phyloP scores from a whole-genome alignment of 768 basidiomycete genomes.

The Clavulina sp. region DNA sequence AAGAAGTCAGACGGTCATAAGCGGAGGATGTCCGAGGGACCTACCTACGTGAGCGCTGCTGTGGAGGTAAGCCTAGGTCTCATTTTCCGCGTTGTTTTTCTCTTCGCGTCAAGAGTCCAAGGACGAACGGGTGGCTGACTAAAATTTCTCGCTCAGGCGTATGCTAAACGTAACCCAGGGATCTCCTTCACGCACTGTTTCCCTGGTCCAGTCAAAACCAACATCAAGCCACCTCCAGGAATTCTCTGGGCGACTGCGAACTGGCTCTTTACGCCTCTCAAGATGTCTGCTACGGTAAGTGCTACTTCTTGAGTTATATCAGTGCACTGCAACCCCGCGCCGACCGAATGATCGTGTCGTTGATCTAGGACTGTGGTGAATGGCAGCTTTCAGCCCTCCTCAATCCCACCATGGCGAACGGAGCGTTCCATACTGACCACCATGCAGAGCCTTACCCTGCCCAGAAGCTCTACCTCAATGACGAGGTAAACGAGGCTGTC shows the following conservation, averaged over 20 bases:
- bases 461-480: background rate
- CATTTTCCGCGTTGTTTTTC: too few relatives aligned
- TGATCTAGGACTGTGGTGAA: conserved; percentile 6
- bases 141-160: conserved; percentile 4
- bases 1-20: conserved; percentile 7
- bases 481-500: background rate
- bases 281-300: too few relatives aligned
- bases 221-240: too few relatives aligned
- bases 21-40: background rate
- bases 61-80: background rate
- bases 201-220: conserved; percentile 6
- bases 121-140: background rate
- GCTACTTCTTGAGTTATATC: too few relatives aligned
- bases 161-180: conserved; percentile 1
- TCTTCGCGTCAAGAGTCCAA: too few relatives aligned
- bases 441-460: background rate
- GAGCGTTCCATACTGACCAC: conserved; percentile 8
- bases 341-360: too few relatives aligned
- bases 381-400: background rate
- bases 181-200: conserved; percentile 8
- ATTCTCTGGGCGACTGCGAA: too few relatives aligned
- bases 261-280: too few relatives aligned
- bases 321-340: too few relatives aligned
- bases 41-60: background rate
- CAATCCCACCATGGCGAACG: background rate